phyloP scores from a whole-genome alignment of 257 asterid species.

The Scutellaria baicalensis region DNA sequence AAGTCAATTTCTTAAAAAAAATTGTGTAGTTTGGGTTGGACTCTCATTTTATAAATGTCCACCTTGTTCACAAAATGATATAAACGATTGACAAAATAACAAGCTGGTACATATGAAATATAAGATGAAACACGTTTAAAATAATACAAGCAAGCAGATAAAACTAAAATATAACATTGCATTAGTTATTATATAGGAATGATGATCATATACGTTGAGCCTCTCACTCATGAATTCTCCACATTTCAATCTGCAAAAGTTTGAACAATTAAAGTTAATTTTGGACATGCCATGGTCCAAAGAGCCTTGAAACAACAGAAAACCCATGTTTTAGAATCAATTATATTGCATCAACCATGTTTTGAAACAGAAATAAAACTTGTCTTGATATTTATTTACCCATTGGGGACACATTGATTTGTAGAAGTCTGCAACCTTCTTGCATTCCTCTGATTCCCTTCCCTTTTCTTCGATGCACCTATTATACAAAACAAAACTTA shows the following conservation, averaged over 20 bases:
- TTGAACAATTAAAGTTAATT: too few relatives aligned
- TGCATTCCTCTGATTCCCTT: constrained; percentile 26
- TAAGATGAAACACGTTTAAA: too few relatives aligned
- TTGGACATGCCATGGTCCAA: too few relatives aligned
- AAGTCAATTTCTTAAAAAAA: too few relatives aligned
- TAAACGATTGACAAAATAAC: too few relatives aligned
- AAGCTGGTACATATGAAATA: too few relatives aligned
- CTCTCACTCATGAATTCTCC: neutral
- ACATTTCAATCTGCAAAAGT: neutral
- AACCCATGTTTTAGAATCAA: too few relatives aligned
- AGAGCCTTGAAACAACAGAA: neutral
- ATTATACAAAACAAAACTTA: neutral
- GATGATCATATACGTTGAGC: neutral
- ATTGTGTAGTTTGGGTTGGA: too few relatives aligned
- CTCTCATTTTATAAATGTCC: too few relatives aligned
- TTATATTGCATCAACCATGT: too few relatives aligned
- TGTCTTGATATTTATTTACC: neutral
- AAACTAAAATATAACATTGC: neutral
- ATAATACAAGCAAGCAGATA: too few relatives aligned
- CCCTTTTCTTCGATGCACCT: constrained; percentile 42
- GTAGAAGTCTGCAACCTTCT: constrained; percentile 27
- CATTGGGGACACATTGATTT: constrained; percentile 24
- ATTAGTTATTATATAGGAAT: neutral
- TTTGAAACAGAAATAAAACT: neutral
- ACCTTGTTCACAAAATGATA: too few relatives aligned